Percentiles rank a stretch among this genome's conserved stretches.
Evolutionary conservation across 371 early-diverging fungal species (phyloP).

Genomic region (Mucor mucedo): DNA sequence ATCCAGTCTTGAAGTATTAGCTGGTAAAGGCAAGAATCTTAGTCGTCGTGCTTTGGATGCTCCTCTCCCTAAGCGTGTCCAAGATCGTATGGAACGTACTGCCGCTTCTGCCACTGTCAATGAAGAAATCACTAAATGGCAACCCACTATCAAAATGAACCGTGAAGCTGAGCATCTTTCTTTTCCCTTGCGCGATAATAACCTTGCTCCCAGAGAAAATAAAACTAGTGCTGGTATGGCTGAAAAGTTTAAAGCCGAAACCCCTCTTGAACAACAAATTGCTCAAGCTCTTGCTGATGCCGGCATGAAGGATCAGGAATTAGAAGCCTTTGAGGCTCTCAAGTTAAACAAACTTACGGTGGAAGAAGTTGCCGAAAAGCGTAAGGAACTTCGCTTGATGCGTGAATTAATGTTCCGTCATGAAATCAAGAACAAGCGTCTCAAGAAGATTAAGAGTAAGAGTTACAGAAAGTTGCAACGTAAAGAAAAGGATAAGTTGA

Average conservation of each 20-base stretch:
- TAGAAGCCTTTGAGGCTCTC: constrained; percentile 83
- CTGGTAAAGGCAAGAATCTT: constrained; percentile 53
- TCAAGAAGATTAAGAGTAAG: constrained; percentile 97
- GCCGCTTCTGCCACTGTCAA: constrained; percentile 84
- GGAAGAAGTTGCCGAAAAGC: constrained; percentile 80
- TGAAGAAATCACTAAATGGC: constrained; percentile 87
- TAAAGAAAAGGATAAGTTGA: constrained; percentile 67
- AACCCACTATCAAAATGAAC: constrained; percentile 79
- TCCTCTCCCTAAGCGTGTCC: constrained; percentile 81
- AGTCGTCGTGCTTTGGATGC: constrained; percentile 69
- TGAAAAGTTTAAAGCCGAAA: constrained; percentile 63
- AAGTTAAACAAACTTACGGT: constrained; percentile 79
- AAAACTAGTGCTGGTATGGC: constrained; percentile 60
- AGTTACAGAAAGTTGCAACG: constrained; percentile 85
- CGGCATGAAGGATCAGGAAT: constrained; percentile 80
- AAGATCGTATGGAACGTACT: constrained; percentile 83
- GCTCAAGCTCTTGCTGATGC: constrained; percentile 66
- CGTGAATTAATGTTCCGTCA: constrained; percentile 93
- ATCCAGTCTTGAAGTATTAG: constrained; percentile 64
- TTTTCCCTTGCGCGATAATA: constrained; percentile 63
- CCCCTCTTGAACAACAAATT: constrained; percentile 84
- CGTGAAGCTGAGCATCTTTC: constrained; percentile 84
- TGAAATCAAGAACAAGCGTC: constrained; percentile 89
- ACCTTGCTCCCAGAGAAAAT: constrained; percentile 33
- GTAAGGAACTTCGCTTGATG: constrained; percentile 85